phyloP scores from a whole-genome alignment of 2,329 filamentous ascomycete genomes.

The Aspergillus vadensis region DNA sequence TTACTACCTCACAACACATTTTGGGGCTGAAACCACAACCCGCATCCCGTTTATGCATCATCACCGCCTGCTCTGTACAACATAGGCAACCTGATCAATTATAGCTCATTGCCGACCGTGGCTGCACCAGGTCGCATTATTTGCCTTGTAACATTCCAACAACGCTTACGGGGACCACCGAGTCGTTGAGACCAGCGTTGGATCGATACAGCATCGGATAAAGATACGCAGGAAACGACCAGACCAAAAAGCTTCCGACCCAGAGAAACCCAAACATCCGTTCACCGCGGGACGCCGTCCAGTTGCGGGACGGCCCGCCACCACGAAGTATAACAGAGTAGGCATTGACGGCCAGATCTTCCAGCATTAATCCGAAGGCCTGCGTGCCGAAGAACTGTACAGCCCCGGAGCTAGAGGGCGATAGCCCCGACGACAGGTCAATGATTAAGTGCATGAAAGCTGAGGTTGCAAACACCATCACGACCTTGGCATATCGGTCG shows the following conservation, averaged over 20 bases:
- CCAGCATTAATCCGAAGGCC: conserved; percentile 1
- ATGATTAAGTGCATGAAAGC: conserved; percentile 13
- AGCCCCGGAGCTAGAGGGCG: conserved; percentile 2
- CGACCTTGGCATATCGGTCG: background rate
- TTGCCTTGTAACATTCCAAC: background rate
- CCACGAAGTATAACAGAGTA: background rate
- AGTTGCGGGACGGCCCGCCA: background rate
- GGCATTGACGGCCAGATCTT: conserved; percentile 2
- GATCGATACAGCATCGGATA: conserved; percentile 9
- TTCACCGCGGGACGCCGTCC: conserved; percentile 1
- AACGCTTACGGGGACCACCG: conserved; percentile 9
- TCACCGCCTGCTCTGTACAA: too few relatives aligned
- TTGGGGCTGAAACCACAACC: too few relatives aligned
- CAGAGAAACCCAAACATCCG: conserved; percentile 5
- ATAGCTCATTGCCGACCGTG: too few relatives aligned
- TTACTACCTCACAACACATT: too few relatives aligned
- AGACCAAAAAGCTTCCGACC: conserved; percentile 7
- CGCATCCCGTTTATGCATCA: too few relatives aligned
- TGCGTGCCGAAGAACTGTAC: conserved; percentile 7
- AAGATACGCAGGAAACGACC: conserved; percentile 10
- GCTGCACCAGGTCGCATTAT: too few relatives aligned
- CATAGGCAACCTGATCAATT: too few relatives aligned
- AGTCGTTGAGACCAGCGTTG: background rate
- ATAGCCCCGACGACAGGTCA: conserved; percentile 6
- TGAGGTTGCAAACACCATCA: conserved; percentile 5